phyloP scores from a whole-genome alignment of 768 basidiomycete species.

The Ramaria rubella region DNA sequence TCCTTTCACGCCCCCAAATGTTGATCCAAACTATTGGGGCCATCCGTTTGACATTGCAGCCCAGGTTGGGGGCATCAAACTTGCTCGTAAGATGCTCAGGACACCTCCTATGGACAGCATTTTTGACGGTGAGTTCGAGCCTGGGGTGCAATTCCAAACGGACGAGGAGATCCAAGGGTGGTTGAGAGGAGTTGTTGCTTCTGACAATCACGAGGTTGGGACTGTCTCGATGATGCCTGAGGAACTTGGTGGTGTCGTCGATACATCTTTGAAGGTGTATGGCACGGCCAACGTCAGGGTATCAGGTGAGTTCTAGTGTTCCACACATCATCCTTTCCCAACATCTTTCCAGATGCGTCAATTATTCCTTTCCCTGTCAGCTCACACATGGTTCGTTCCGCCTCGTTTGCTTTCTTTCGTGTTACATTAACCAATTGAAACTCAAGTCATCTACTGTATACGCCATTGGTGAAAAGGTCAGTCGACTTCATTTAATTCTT shows the following conservation, averaged over 20 bases:
- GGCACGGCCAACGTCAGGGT: constrained; percentile 24
- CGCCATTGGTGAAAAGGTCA: constrained; percentile 14
- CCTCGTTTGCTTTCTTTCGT: neutral
- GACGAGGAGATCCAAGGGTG: constrained; percentile 11
- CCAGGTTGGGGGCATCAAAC: constrained; percentile 7
- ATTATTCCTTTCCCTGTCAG: constrained; percentile 5
- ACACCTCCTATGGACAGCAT: constrained; percentile 18
- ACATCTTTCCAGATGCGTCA: neutral
- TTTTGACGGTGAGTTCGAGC: constrained; percentile 10
- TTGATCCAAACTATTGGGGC: constrained; percentile 34
- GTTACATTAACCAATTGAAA: neutral
- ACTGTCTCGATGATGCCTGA: constrained; percentile 17
- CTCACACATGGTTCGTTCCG: neutral
- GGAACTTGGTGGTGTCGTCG: constrained; percentile 18
- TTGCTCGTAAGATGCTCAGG: constrained; percentile 18
- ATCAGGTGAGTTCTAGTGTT: constrained; percentile 7
- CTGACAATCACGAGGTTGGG: constrained; percentile 20
- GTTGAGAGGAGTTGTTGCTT: constrained; percentile 12
- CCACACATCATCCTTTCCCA: neutral
- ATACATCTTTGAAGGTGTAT: constrained; percentile 20
- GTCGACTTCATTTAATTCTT: neutral
- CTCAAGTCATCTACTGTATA: constrained; percentile 9
- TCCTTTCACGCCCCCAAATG: constrained; percentile 27
- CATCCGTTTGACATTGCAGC: constrained; percentile 8
- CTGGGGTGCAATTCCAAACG: constrained; percentile 2